Evolutionary conservation across 257 asterid species (phyloP).

Genomic region (Solanum acaule): DNA sequence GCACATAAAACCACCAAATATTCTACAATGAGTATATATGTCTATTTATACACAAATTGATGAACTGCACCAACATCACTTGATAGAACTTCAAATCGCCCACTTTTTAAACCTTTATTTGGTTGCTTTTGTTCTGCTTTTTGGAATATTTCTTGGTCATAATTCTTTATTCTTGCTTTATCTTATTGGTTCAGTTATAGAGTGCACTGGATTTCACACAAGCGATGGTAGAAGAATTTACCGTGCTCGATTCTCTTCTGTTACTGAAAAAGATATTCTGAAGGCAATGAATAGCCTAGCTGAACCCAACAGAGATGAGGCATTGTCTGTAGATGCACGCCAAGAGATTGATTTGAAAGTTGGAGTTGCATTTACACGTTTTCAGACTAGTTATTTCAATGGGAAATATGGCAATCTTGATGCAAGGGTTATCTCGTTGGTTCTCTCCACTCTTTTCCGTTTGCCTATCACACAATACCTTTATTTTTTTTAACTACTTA

Average conservation of each 20-base stretch:
- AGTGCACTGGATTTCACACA: slow-evolving; percentile 59
- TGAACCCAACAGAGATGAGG: slow-evolving; percentile 77
- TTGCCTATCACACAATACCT: neutral
- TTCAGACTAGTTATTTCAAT: slow-evolving; percentile 83
- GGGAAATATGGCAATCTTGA: slow-evolving; percentile 98
- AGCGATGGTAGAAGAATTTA: slow-evolving; percentile 52
- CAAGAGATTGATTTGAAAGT: slow-evolving; percentile 97
- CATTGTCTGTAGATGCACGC: slow-evolving; percentile 91
- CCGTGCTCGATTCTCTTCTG: slow-evolving; percentile 91
- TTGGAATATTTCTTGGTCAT: neutral
- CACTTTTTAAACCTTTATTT: neutral
- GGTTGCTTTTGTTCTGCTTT: neutral
- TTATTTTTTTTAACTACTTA: neutral
- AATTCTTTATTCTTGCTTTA: neutral
- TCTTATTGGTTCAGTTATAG: slow-evolving; percentile 51
- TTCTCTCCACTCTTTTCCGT: slow-evolving; percentile 15
- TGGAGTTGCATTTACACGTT: slow-evolving; percentile 93
- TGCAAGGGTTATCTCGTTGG: slow-evolving; percentile 89
- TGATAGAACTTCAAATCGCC: neutral
- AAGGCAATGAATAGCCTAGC: slow-evolving; percentile 73
- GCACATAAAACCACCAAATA: neutral
- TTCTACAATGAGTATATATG: neutral
- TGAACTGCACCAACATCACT: neutral
- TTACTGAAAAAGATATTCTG: slow-evolving; percentile 73
- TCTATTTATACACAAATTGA: neutral